phyloP scores from a whole-genome alignment of 495 filamentous ascomycete species.

The Podospora fimiseda region DNA sequence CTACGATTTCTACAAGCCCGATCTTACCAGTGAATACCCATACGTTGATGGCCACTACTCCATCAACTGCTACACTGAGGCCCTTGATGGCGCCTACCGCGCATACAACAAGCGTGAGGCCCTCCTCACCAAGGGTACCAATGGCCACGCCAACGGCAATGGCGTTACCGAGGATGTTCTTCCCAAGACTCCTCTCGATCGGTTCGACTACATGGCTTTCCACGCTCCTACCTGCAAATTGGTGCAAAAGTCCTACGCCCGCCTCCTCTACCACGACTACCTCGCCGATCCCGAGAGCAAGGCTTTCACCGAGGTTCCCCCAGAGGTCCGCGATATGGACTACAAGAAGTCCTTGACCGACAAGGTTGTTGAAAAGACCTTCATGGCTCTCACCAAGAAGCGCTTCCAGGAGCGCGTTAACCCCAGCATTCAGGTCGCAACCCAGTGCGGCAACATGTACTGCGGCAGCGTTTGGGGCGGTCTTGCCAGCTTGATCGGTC shows the following conservation, averaged over 20 bases:
- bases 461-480: conserved; percentile 89
- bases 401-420: conserved; percentile 81
- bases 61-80: conserved; percentile 89
- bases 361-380: conserved; percentile 91
- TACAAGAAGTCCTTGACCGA: conserved; percentile 83
- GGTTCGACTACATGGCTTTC: conserved; percentile 94
- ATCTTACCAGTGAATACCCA: conserved; percentile 96
- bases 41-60: conserved; percentile 96
- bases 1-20: conserved; percentile 99
- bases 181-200: conserved; percentile 70
- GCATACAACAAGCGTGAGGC: conserved; percentile 84
- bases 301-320: conserved; percentile 78
- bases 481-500: conserved; percentile 67
- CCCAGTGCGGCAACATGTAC: conserved; percentile 99
- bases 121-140: conserved; percentile 51
- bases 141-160: conserved; percentile 38
- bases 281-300: conserved; percentile 67
- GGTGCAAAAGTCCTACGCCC: conserved; percentile 89
- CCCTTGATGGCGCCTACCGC: conserved; percentile 93
- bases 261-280: conserved; percentile 96
- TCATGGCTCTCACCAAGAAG: conserved; percentile 95
- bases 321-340: conserved; percentile 77
- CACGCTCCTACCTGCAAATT: conserved; percentile 98
- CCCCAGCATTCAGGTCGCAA: conserved; percentile 79
- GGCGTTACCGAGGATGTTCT: conserved; percentile 42